Evolutionary conservation across 805 yeast genomes (phyloP).

Genomic region (Yamadazyma philogaea): DNA sequence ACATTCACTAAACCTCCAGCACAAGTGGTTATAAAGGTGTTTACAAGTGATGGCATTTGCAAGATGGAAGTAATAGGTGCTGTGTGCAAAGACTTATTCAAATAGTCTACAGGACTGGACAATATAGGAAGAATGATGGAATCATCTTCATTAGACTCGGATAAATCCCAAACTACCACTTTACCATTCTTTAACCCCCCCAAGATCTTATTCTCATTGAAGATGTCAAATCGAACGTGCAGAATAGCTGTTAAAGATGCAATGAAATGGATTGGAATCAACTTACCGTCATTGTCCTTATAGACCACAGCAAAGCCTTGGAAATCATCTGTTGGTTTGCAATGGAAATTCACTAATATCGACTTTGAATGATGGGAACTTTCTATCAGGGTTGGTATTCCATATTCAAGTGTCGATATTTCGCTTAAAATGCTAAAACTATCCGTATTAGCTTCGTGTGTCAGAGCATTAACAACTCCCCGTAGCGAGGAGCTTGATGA

Average conservation of each 20-base stretch:
- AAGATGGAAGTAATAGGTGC: slow-evolving; percentile 21
- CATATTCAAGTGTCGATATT: not conserved
- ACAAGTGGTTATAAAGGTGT: slow-evolving; percentile 12
- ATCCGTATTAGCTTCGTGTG: not conserved
- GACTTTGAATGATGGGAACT: slow-evolving; percentile 21
- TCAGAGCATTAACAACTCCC: not conserved
- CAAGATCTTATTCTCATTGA: slow-evolving; percentile 37
- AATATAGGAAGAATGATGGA: slow-evolving; percentile 22
- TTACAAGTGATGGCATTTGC: slow-evolving; percentile 16
- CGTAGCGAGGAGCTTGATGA: not conserved
- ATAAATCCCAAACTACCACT: slow-evolving; percentile 49
- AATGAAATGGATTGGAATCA: slow-evolving; percentile 29
- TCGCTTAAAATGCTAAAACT: not conserved
- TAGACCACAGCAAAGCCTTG: slow-evolving; percentile 34
- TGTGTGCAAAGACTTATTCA: slow-evolving; percentile 17
- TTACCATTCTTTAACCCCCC: slow-evolving; percentile 52
- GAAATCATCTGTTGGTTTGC: slow-evolving; percentile 8
- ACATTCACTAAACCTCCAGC: slow-evolving; percentile 27
- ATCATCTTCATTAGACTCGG: slow-evolving; percentile 6
- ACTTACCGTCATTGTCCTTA: slow-evolving; percentile 20
- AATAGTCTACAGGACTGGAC: slow-evolving; percentile 20
- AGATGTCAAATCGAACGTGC: slow-evolving; percentile 37
- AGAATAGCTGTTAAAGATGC: slow-evolving; percentile 40
- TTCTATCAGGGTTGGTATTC: slow-evolving; percentile 24
- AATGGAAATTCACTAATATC: slow-evolving; percentile 2